phyloP scores from a whole-genome alignment of 2,329 filamentous ascomycete species.

The Pleurostoma richardsiae region DNA sequence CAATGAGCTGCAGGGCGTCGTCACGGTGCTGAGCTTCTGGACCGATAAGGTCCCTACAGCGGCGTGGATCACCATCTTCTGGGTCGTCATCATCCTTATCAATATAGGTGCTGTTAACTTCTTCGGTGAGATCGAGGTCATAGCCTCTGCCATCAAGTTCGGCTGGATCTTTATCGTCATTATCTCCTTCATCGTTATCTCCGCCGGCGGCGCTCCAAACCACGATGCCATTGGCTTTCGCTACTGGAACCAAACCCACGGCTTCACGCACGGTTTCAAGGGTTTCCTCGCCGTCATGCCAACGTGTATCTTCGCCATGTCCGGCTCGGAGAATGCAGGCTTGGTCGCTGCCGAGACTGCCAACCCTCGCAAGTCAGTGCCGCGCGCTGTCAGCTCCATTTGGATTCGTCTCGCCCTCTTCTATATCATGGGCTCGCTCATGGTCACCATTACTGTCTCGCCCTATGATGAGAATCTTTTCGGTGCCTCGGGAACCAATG shows the following conservation, averaged over 20 bases:
- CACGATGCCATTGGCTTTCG: constrained; percentile 34
- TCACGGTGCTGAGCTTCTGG: constrained; percentile 38
- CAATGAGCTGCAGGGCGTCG: constrained; percentile 33
- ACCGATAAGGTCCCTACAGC: constrained; percentile 33
- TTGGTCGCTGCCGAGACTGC: constrained; percentile 35
- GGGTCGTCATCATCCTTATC: constrained; percentile 28
- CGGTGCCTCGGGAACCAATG: constrained; percentile 31
- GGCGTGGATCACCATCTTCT: constrained; percentile 37
- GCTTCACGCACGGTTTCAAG: constrained; percentile 37
- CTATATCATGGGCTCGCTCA: constrained; percentile 36
- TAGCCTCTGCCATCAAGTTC: constrained; percentile 37
- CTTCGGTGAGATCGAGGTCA: constrained; percentile 40
- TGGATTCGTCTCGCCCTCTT: constrained; percentile 39
- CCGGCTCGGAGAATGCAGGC: constrained; percentile 35
- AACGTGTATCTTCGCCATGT: constrained; percentile 43
- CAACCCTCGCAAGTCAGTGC: constrained; percentile 35
- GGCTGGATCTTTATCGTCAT: constrained; percentile 43
- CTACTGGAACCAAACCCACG: constrained; percentile 33
- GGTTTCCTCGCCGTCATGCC: constrained; percentile 51
- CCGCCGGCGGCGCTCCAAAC: constrained; percentile 32
- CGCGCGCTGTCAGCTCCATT: constrained; percentile 37
- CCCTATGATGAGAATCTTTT: constrained; percentile 33
- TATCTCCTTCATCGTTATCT: constrained; percentile 34
- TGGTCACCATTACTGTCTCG: constrained; percentile 37
- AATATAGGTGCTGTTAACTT: constrained; percentile 35